These are phyloP conservation scores for Oenanthe sinensis DNA, from an alignment of 129 eudicot species.

Conservation along the genomic window DNA sequence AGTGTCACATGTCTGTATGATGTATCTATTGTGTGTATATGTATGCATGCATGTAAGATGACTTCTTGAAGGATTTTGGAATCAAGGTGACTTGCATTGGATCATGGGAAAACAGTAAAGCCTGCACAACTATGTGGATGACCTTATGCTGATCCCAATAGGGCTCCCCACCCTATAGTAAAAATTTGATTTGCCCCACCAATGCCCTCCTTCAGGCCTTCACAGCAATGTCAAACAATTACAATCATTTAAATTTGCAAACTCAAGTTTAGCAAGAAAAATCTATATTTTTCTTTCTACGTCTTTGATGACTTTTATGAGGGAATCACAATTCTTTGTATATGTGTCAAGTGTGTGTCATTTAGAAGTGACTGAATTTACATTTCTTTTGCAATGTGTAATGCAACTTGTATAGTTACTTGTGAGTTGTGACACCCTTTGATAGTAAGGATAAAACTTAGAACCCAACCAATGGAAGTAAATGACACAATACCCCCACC, in stretches of 20 bases:
- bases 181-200: background rate
- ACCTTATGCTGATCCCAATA: constrained; percentile 27
- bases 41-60: background rate
- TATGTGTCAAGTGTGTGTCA: too few species aligned
- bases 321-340: background rate
- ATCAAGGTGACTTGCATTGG: constrained; percentile 24
- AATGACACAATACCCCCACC: constrained; percentile 13
- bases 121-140: constrained; percentile 14
- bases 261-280: background rate
- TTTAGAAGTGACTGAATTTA: background rate
- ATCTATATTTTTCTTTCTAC: background rate
- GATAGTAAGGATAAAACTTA: background rate
- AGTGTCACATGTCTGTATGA: background rate
- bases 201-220: background rate
- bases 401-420: background rate
- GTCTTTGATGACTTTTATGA: background rate
- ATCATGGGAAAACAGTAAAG: constrained; percentile 18
- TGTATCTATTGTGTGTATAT: background rate
- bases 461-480: background rate
- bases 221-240: background rate
- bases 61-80: constrained; percentile 10
- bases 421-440: background rate
- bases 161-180: constrained; percentile 15
- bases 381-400: background rate
- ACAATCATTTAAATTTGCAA: background rate